Percentiles rank a stretch among this genome's conserved stretches.
Conservation (phyloP, 768 basidiomycete species). For the Mycena vulgaris region DNA sequence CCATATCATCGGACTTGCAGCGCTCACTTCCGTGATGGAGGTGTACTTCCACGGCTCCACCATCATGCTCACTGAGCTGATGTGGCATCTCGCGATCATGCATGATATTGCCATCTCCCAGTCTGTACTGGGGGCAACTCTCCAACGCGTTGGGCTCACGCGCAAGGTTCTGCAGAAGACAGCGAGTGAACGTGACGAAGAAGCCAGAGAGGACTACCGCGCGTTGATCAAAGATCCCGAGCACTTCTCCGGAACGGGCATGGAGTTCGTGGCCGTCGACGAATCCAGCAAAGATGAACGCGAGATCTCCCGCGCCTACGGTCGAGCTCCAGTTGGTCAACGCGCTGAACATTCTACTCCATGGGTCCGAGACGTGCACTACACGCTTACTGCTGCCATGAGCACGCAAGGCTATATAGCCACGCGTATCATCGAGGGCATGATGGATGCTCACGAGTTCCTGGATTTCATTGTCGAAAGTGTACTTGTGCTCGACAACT, state of each 20-base stretch:
- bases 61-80: slow-evolving; percentile 33
- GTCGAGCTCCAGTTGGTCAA: slow-evolving; percentile 4
- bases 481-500: too few relatives aligned
- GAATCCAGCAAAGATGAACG: too few relatives aligned
- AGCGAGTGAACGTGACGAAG: slow-evolving; percentile 36
- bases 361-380: slow-evolving; percentile 8
- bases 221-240: slow-evolving; percentile 4
- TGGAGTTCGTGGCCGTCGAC: slow-evolving; percentile 30
- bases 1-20: slow-evolving; percentile 28
- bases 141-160: slow-evolving; percentile 37
- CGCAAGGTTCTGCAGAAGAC: slow-evolving; percentile 38
- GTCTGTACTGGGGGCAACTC: slow-evolving; percentile 32
- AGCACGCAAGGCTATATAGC: slow-evolving; percentile 13
- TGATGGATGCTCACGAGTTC: slow-evolving; percentile 10
- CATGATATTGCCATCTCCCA: slow-evolving; percentile 37
- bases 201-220: not conserved
- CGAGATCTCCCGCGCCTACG: slow-evolving; percentile 4
- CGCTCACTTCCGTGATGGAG: slow-evolving; percentile 21
- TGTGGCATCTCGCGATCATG: slow-evolving; percentile 29
- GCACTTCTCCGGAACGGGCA: slow-evolving; percentile 25
- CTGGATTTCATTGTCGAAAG: slow-evolving; percentile 8
- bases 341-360: not conserved
- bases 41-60: slow-evolving; percentile 28
- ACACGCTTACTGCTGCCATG: slow-evolving; percentile 12
- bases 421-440: not conserved